Conservation (phyloP, 768 basidiomycete species). For the Russula abietina region DNA sequence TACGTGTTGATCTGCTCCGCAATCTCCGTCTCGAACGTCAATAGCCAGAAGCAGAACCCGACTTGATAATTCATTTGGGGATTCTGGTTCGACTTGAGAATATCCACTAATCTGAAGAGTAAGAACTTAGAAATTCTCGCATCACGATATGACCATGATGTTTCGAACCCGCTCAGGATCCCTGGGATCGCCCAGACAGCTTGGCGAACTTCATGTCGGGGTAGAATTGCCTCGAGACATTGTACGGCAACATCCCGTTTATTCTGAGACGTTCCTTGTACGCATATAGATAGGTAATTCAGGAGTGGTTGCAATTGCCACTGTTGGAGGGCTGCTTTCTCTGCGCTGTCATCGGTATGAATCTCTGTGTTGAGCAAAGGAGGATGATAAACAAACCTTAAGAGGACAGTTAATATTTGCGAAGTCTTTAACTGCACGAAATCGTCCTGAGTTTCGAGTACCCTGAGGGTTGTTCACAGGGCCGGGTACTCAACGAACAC, state of each 20-base stretch:
- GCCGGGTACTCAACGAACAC: neutral
- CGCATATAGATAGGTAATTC: constrained; percentile 29
- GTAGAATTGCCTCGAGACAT: constrained; percentile 77
- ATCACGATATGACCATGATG: constrained; percentile 21
- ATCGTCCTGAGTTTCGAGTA: constrained; percentile 82
- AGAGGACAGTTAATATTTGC: constrained; percentile 81
- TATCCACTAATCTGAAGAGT: constrained; percentile 64
- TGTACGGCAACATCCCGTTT: constrained; percentile 89
- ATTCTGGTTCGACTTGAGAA: constrained; percentile 70
- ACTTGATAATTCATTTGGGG: constrained; percentile 97
- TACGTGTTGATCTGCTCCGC: constrained; percentile 86
- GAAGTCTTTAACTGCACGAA: constrained; percentile 90
- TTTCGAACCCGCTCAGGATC: constrained; percentile 56
- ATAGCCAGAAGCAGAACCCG: constrained; percentile 86
- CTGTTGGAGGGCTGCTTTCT: constrained; percentile 27
- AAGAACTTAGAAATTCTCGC: constrained; percentile 2
- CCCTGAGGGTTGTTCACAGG: constrained; percentile 39
- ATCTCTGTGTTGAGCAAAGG: neutral
- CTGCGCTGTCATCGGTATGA: constrained; percentile 25
- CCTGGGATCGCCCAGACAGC: constrained; percentile 73
- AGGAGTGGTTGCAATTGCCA: constrained; percentile 35
- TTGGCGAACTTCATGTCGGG: constrained; percentile 72
- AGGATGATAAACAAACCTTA: constrained; percentile 51
- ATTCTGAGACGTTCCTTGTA: constrained; percentile 43
- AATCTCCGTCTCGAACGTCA: constrained; percentile 84